phyloP scores from a whole-genome alignment of 2,329 filamentous ascomycete species.

The Cercospora brassicicola region DNA sequence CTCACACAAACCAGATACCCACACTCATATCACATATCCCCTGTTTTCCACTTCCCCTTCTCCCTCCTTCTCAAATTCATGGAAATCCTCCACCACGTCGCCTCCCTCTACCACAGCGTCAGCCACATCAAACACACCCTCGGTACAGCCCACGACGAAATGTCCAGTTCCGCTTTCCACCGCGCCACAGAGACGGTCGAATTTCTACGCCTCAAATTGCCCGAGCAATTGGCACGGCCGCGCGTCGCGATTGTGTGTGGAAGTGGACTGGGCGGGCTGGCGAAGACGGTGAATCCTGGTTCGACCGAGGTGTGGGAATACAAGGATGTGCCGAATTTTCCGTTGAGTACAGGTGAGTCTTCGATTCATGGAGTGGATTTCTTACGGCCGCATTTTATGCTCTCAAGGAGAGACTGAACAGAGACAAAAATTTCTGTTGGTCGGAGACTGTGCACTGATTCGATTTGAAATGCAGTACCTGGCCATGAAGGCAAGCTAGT shows the following conservation, averaged over 20 bases:
- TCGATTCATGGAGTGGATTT: background rate
- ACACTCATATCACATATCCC: background rate
- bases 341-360: constrained; percentile 58
- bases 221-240: constrained; percentile 52
- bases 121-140: constrained; percentile 36
- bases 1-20: background rate
- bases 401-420: background rate
- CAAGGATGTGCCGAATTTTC: constrained; percentile 61
- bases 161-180: constrained; percentile 41
- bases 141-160: constrained; percentile 37
- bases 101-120: constrained; percentile 37
- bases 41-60: no score
- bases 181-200: constrained; percentile 52
- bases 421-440: background rate
- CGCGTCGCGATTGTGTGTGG: constrained; percentile 65
- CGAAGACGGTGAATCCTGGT: constrained; percentile 54
- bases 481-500: constrained; percentile 67
- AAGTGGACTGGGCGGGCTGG: constrained; percentile 63
- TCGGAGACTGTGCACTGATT: background rate
- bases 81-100: constrained; percentile 36
- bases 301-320: constrained; percentile 57
- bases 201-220: constrained; percentile 54
- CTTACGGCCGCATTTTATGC: background rate
- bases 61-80: constrained; percentile 6
- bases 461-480: constrained; percentile 42